Evolutionary conservation across 257 asterid genomes (phyloP).

Genomic region (Nicotiana tomentosiformis): DNA sequence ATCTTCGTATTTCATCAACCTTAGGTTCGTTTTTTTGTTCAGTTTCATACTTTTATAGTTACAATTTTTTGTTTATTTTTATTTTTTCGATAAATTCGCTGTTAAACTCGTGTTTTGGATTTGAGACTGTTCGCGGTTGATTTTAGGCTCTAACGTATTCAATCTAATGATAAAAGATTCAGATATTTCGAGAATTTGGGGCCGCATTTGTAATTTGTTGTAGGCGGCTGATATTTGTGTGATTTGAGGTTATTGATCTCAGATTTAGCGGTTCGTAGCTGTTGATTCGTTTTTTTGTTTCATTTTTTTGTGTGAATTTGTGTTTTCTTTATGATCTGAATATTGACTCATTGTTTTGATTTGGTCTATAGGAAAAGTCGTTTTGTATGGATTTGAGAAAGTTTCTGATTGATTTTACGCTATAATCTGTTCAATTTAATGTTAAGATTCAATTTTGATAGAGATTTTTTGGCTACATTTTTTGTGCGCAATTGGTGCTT

Average conservation of each 20-base stretch:
- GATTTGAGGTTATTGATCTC: not conserved
- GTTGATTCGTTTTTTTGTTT: not conserved
- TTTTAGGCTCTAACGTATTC: not conserved
- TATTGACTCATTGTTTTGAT: constrained; percentile 15
- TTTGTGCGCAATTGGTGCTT: not conserved
- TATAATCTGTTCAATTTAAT: not conserved
- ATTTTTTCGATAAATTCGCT: not conserved
- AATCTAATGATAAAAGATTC: not conserved
- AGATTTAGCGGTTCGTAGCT: not conserved
- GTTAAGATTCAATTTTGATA: not conserved
- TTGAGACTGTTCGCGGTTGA: not conserved
- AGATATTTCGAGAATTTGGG: not conserved
- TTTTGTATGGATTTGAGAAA: constrained; percentile 9
- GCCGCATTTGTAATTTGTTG: not conserved
- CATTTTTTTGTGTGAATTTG: not conserved
- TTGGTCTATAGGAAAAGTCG: not conserved
- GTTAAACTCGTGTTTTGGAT: not conserved
- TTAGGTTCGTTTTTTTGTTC: not conserved
- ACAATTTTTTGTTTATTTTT: not conserved
- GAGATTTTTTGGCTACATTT: not conserved
- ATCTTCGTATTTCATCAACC: not conserved
- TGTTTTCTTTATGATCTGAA: constrained; percentile 15
- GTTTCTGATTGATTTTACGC: not conserved
- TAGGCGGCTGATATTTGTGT: not conserved
- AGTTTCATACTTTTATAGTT: not conserved